A percentile compares a stretch with the other conserved stretches of the same genome.
Evolutionary conservation across 768 basidiomycete species (phyloP).

Genomic region (Filobasidium floriforme): DNA sequence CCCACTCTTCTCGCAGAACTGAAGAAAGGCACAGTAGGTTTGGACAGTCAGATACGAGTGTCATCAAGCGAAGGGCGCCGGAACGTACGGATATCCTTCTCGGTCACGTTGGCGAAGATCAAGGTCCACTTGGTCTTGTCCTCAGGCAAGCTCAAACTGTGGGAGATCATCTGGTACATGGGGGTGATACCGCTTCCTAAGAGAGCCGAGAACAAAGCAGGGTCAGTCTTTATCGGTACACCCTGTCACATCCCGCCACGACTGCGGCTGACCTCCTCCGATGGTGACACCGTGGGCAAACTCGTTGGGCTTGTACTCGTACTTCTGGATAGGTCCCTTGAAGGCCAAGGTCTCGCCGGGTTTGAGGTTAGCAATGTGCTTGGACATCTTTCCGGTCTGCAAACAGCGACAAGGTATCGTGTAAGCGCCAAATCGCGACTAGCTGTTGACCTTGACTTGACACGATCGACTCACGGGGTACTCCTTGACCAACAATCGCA

Average conservation of each 20-base stretch:
- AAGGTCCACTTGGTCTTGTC: slow-evolving; percentile 95
- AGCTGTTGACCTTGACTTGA: background rate
- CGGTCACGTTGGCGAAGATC: slow-evolving; percentile 81
- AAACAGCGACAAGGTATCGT: slow-evolving; percentile 29
- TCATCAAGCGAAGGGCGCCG: slow-evolving; percentile 52
- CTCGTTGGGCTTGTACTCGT: slow-evolving; percentile 61
- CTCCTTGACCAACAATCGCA: slow-evolving; percentile 76
- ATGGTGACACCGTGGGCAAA: slow-evolving; percentile 74
- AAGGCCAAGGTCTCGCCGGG: slow-evolving; percentile 73
- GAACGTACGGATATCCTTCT: slow-evolving; percentile 77
- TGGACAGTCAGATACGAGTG: too few species aligned
- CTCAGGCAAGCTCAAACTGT: slow-evolving; percentile 59
- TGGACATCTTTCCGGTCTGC: slow-evolving; percentile 73
- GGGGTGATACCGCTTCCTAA: slow-evolving; percentile 69
- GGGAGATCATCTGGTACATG: slow-evolving; percentile 54
- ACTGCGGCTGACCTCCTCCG: slow-evolving; percentile 52
- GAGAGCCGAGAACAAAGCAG: background rate
- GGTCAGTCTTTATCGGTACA: background rate
- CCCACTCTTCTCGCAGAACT: slow-evolving; percentile 45
- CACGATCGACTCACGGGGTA: slow-evolving; percentile 43
- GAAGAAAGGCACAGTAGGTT: background rate
- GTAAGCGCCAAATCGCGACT: background rate
- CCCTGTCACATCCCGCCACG: background rate
- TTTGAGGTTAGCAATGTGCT: slow-evolving; percentile 68
- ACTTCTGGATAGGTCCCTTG: slow-evolving; percentile 87